Conservation (phyloP, 495 filamentous ascomycete species). For the Beverwykella pulmonaria region DNA sequence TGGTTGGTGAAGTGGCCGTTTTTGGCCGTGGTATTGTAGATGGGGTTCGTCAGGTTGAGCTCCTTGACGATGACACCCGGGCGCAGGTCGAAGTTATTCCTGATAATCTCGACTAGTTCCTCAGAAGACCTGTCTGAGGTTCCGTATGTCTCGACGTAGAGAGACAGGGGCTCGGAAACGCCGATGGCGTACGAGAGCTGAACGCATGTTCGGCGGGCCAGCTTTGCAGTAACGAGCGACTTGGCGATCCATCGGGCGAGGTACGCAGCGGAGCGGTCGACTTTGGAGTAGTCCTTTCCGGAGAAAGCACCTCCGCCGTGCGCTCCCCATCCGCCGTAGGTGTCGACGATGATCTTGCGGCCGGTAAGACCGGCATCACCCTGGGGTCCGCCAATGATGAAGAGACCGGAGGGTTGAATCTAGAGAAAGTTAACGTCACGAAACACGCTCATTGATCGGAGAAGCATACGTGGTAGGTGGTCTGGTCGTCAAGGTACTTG, state of each 20-base stretch:
- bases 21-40: conserved; percentile 98
- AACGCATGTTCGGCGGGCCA: conserved; percentile 88
- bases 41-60: conserved; percentile 90
- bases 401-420: conserved; percentile 97
- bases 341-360: conserved; percentile 99
- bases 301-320: conserved; percentile 99
- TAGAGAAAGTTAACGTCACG: conserved; percentile 46
- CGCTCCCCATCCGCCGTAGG: conserved; percentile 99
- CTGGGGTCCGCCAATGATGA: conserved; percentile 99
- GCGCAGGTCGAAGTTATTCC: conserved; percentile 92
- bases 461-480: conserved; percentile 83
- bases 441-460: not conserved
- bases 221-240: conserved; percentile 85
- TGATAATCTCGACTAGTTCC: conserved; percentile 89
- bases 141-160: conserved; percentile 86
- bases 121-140: conserved; percentile 73
- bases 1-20: conserved; percentile 99
- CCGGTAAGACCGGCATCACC: conserved; percentile 98
- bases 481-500: conserved; percentile 87
- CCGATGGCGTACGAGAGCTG: conserved; percentile 99
- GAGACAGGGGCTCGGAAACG: conserved; percentile 91
- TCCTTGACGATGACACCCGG: conserved; percentile 98
- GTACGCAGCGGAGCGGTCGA: conserved; percentile 97
- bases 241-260: conserved; percentile 98
- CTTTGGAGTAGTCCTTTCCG: conserved; percentile 99